Evolutionary conservation across 768 basidiomycete species (phyloP), one percentile per base, ranked within the genome.

Genomic region (Lactarius trivialis): DNA sequence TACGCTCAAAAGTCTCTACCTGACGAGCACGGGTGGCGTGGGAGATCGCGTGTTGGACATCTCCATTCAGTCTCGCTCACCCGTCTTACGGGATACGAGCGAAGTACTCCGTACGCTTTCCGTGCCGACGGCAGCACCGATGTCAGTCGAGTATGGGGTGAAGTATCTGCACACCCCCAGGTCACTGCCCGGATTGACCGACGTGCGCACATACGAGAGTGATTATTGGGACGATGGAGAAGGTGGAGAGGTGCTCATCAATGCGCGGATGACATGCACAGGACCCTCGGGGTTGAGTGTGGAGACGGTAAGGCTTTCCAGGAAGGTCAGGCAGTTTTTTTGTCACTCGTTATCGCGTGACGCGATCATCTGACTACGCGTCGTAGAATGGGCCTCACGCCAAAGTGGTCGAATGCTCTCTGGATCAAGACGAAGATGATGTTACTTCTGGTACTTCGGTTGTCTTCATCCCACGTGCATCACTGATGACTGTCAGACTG

Each of bases 21-120:
- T 96, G 37, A 73, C 77, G 43, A 85, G 81, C 67, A 76, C 78
- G 0, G 87, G 91, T 15, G 81, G 79, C 1, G 75, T 82, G 1
- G 91, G 89, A 2, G 83, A 89, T 56, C 82, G 93, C 49, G 79
- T 84, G 49, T 72, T 97, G 58, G 94, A 97, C 70, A 76, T 96
- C 37, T 93, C 92, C 0, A 75, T 95, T 37, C 87, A 86, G 60
- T 86, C 91, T 9, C 77, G 76, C 26, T 70, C 79, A 28, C 58
- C 67, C 1, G 55, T 68, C 6, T 62, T 68, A 0, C 58, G 60
- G 21, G 71, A 76, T 30, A 71, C 72, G 32, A 83, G 79, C 61
- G 93, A 96, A 70, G 79, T 80, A 0, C 74, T 90, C 52, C 81
- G 79, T 62, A 87, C 90, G 11, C 70, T 95, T 15, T 72, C 78